Evolutionary conservation across 2,329 filamentous ascomycete genomes (phyloP).

Genomic region (Diaporthe humulicola): DNA sequence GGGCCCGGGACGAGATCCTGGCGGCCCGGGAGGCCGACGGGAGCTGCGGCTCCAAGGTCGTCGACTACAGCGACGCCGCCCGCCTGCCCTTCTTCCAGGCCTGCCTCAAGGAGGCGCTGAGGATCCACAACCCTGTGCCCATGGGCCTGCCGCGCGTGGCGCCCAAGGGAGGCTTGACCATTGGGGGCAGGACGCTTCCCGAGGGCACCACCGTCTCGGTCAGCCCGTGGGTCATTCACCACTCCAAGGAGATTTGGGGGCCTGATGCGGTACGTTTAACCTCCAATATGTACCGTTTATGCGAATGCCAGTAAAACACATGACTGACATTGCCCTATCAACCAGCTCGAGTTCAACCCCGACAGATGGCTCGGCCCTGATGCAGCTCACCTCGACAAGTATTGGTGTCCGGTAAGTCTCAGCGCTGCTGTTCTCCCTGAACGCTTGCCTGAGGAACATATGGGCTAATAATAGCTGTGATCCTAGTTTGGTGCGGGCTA

Average conservation of each 20-base stretch:
- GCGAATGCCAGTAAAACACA: background rate
- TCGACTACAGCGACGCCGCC: conserved; percentile 46
- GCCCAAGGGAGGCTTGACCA: conserved; percentile 44
- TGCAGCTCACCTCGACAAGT: conserved; percentile 42
- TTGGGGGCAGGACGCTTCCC: conserved; percentile 46
- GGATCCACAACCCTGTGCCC: conserved; percentile 47
- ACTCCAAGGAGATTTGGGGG: conserved; percentile 44
- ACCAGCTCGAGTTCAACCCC: conserved; percentile 42
- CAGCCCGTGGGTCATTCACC: conserved; percentile 47
- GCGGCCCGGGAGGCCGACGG: conserved; percentile 39
- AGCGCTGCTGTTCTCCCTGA: background rate
- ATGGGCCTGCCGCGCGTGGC: conserved; percentile 48
- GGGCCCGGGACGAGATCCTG: conserved; percentile 43
- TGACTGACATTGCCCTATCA: conserved; percentile 17
- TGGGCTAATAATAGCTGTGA: background rate
- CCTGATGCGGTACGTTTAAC: conserved; percentile 38
- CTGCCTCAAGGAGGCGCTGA: conserved; percentile 51
- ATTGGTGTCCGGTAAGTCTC: conserved; percentile 44
- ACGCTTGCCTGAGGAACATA: background rate
- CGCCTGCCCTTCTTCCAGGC: conserved; percentile 50
- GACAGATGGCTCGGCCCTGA: conserved; percentile 44
- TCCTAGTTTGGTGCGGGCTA: conserved; percentile 40
- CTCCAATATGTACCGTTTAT: background rate
- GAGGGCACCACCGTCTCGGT: conserved; percentile 47
- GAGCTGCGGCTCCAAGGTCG: conserved; percentile 38